Conservation (phyloP, 306 rosid genomes). For the Ormosia emarginata region DNA sequence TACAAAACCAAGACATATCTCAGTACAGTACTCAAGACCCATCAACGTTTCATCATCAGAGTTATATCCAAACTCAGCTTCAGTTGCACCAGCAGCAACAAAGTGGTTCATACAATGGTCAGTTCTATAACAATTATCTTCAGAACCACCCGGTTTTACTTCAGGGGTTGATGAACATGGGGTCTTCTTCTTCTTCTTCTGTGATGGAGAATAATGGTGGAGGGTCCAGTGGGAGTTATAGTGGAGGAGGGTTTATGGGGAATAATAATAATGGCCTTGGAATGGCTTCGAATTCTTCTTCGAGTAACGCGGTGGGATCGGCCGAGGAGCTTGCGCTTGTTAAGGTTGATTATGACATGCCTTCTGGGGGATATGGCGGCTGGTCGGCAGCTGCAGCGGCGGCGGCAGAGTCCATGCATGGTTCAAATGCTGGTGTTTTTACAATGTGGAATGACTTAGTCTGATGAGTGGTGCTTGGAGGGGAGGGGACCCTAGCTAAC, state of each 20-base stretch:
- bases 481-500: not conserved
- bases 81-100: conserved; percentile 55
- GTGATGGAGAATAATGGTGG: conserved; percentile 34
- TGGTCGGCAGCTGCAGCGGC: conserved; percentile 41
- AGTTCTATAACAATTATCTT: conserved; percentile 35
- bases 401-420: conserved; percentile 38
- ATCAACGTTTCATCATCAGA: conserved; percentile 36
- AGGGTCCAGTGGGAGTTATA: conserved; percentile 11
- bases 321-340: conserved; percentile 48
- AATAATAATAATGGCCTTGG: conserved; percentile 25
- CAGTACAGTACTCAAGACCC: conserved; percentile 35
- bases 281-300: conserved; percentile 31
- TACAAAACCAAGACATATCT: conserved; percentile 54
- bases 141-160: conserved; percentile 65
- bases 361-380: conserved; percentile 51
- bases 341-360: conserved; percentile 78
- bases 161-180: conserved; percentile 58
- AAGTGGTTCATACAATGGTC: conserved; percentile 15
- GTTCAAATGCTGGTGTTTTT: conserved; percentile 44
- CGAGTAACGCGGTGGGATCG: conserved; percentile 19
- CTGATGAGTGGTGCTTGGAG: not conserved
- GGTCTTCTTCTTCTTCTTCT: conserved; percentile 27
- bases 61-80: conserved; percentile 56
- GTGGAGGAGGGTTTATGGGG: conserved; percentile 27
- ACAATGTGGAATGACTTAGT: conserved; percentile 64